Base-by-base conservation (phyloP, 139 green algal genomes). In the Chlorella sp. region DNA sequence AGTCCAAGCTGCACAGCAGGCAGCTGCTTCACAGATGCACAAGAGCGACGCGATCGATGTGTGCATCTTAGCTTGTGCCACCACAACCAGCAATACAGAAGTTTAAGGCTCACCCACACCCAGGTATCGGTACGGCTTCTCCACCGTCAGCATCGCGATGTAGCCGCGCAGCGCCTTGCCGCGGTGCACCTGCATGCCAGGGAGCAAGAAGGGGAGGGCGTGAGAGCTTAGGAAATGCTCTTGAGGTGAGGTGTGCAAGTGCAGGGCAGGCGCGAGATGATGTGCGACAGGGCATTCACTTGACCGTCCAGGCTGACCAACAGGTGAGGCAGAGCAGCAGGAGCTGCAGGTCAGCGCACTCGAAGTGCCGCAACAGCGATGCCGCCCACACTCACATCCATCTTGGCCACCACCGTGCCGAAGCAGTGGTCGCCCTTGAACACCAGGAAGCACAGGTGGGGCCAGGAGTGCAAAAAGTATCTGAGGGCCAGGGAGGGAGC, bases 111-210 rank as follows among this genome's bases (percentile, higher is more conserved):
- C 85, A 97, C 96, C 97, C 28, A 99, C 89, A 16, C 95, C 93
- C 11, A 93, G 87, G 26, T 91, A 91, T 16, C 97, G 90, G 88
- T 95, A 98, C 21, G 83, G 36, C 65, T 96, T 97, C 67, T 97
- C 89, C 4, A 99, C 97, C 13, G 98, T 96, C 47, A 99, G 94
- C 97, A 99, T 99, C 16, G 94, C 97, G 36, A 99, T 93, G 90
- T 99, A 99, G 32, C 97, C 97, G 9, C 97, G 91, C 78, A 95
- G 85, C 20, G 89, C 72, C n/a, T 80, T 81, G 18, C 87, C 88
- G 6, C 92, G 69, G 70, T 99, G 94, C 16, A 88, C 51, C 51
- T 60, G 51, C 51, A 15, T 60, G 51, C 15, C 12, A 20, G 51
- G 51, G 51, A 15, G 9, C 12, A 51, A 51, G 9, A 51, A 9